Evolutionary conservation across 2,329 filamentous ascomycete species (phyloP).

Genomic region (Trichoderma sp.): DNA sequence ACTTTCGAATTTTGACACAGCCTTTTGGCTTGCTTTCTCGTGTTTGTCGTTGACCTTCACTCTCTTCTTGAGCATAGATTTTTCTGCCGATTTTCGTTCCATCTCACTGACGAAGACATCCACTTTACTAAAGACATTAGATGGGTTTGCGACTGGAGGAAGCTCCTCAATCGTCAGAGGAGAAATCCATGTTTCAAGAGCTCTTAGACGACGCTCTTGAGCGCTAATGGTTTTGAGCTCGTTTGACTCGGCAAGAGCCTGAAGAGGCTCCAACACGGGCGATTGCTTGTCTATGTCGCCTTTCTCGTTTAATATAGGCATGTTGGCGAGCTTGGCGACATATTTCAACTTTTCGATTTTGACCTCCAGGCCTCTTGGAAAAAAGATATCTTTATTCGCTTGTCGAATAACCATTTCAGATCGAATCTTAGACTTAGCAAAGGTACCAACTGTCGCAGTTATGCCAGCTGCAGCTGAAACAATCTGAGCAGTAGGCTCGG

Average conservation of each 20-base stretch:
- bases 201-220: conserved; percentile 3
- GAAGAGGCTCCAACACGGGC: background rate
- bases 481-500: conserved; percentile 7
- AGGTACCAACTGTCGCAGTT: background rate
- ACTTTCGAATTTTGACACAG: background rate
- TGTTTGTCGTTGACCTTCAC: background rate
- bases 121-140: conserved; percentile 4
- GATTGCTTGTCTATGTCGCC: conserved; percentile 3
- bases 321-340: background rate
- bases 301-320: conserved; percentile 13
- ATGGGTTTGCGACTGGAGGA: background rate
- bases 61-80: conserved; percentile 18
- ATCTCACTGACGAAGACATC: conserved; percentile 3
- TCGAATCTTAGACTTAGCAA: conserved; percentile 9
- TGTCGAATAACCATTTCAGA: conserved; percentile 6
- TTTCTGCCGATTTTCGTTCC: conserved; percentile 11
- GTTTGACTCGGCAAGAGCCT: background rate
- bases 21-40: background rate
- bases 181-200: conserved; percentile 10
- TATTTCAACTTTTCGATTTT: conserved; percentile 8
- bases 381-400: conserved; percentile 3
- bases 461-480: conserved; percentile 1
- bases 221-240: conserved; percentile 8
- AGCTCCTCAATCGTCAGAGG: conserved; percentile 13
- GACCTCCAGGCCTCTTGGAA: background rate